Evolutionary conservation across 495 filamentous ascomycete species (phyloP).

Genomic region (Tuber microsphaerosporum): DNA sequence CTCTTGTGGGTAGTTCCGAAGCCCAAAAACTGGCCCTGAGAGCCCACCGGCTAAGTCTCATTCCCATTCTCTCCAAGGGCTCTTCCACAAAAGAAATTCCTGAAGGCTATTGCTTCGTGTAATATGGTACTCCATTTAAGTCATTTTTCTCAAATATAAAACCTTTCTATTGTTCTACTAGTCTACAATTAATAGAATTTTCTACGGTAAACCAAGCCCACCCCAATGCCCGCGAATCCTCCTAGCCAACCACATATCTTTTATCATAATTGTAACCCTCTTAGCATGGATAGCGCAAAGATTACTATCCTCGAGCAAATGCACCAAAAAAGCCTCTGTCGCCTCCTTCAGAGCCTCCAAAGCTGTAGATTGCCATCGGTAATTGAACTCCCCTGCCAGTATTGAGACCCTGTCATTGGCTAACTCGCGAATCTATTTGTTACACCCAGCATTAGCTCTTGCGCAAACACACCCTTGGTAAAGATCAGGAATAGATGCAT

Average conservation of each 20-base stretch:
- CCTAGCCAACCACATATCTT: slow-evolving; percentile 81
- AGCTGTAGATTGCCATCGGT: slow-evolving; percentile 85
- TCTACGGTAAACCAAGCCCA: slow-evolving; percentile 50
- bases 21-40: too few species aligned
- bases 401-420: slow-evolving; percentile 47
- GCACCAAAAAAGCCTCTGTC: slow-evolving; percentile 81
- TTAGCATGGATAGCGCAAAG: slow-evolving; percentile 91
- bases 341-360: slow-evolving; percentile 84
- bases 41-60: too few species aligned
- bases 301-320: slow-evolving; percentile 88
- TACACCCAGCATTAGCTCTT: background rate
- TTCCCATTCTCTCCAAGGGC: too few species aligned
- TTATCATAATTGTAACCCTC: slow-evolving; percentile 91
- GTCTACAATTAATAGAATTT: too few species aligned
- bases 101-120: too few species aligned
- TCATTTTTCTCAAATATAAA: too few species aligned
- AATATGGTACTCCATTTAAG: too few species aligned
- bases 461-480: too few species aligned
- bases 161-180: too few species aligned
- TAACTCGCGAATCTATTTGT: slow-evolving; percentile 67
- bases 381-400: slow-evolving; percentile 48
- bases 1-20: too few species aligned
- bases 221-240: slow-evolving; percentile 70
- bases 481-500: too few species aligned
- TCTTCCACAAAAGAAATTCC: too few species aligned